These are phyloP conservation scores for Leccinum ponderosum DNA, from an alignment of 1,284 basidiomycete species.

Conservation along the genomic window DNA sequence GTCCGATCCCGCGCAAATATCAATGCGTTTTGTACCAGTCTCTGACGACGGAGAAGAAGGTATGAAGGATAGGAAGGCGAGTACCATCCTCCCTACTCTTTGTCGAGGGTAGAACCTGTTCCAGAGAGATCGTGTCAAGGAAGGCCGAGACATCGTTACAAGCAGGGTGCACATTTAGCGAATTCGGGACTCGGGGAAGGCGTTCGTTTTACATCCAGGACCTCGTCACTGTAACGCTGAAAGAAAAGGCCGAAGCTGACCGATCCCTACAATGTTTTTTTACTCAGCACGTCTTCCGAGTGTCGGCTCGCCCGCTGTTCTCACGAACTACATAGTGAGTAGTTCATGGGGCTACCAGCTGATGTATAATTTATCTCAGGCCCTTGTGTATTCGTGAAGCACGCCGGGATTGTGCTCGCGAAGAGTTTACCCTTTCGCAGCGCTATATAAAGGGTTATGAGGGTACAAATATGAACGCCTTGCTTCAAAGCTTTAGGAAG, in stretches of 20 bases:
- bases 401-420: not conserved
- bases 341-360: slow-evolving; percentile 85
- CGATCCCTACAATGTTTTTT: too few species aligned
- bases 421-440: slow-evolving; percentile 42
- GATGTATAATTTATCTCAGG: not conserved
- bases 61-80: slow-evolving; percentile 76
- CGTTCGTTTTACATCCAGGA: too few species aligned
- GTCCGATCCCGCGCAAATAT: slow-evolving; percentile 83
- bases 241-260: too few species aligned
- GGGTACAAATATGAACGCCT: slow-evolving; percentile 67
- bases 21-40: slow-evolving; percentile 61
- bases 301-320: too few species aligned
- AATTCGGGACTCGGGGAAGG: too few species aligned
- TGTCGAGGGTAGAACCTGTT: too few species aligned
- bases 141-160: too few species aligned
- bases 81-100: slow-evolving; percentile 5
- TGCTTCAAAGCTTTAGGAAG: slow-evolving; percentile 77
- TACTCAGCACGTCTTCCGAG: too few species aligned
- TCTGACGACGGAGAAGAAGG: slow-evolving; percentile 51
- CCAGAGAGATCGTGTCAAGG: too few species aligned
- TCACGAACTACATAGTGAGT: slow-evolving; percentile 49
- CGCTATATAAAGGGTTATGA: slow-evolving; percentile 71
- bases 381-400: not conserved
- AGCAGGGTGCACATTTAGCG: too few species aligned
- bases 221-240: too few species aligned